Evolutionary conservation across 805 yeast species (phyloP), one percentile per base, ranked within the genome.

Genomic region (Peterozyma toletana): DNA sequence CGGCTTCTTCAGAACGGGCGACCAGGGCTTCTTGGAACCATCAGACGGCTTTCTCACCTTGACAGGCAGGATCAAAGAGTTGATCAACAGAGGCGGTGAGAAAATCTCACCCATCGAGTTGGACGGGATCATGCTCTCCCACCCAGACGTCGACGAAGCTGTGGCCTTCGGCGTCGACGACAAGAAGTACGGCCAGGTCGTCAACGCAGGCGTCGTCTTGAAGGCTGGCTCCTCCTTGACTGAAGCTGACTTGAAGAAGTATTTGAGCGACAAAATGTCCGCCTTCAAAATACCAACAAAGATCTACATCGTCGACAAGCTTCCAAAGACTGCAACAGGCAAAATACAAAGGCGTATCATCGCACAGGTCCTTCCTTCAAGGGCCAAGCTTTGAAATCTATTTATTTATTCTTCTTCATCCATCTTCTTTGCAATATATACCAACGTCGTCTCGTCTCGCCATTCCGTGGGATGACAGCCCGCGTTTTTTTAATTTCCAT

Each of bases 311-410:
- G 78, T 81, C 9, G 74, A 79, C 13, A 65, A 67, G 21, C 67
- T 83, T 60, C 89, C 89, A 50, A 83, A 83, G 68, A 80, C 87
- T 2, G 83, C 90, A 6, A 83, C 90, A 1, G 90, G 89, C 21
- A 83, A 83, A 67, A 77, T 83, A 44, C 88, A 83, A 63, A 70
- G 90, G 55, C 66, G 86, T 50, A 71, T 69, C 49, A 76, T 82
- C 52, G 83, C 83, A 5, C 61, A 63, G 46, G 70, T 75, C n/a
- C 71, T 75, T 52, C 63, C 67, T 0, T 44, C 64, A 38, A 66
- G 68, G 58, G 51, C 58, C 35, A 69, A 65, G 53, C 47, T 64
- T 36, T 62, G 51, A 45, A 43, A 21, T 21, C 27, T 7, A n/a
- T 21, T 21, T 21, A 21, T 21, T 21, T 21, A 21, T 21, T 5